Evolutionary conservation across 768 basidiomycete genomes (phyloP).

Genomic region (Pisolithus tinctorius): DNA sequence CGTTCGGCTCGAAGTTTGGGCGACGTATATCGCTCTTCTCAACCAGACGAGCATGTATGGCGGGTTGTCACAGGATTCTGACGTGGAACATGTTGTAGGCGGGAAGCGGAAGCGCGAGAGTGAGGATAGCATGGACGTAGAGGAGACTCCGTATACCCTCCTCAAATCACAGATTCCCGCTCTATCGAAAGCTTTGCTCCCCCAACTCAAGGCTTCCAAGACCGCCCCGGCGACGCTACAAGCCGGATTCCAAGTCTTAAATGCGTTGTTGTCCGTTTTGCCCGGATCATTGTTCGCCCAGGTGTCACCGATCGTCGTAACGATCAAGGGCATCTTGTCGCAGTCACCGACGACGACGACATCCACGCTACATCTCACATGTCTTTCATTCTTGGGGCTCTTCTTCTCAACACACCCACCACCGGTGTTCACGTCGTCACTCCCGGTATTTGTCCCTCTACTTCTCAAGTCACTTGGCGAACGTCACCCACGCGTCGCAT

Average conservation of each 20-base stretch:
- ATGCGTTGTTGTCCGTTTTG: constrained; percentile 69
- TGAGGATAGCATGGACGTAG: constrained; percentile 66
- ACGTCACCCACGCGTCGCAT: constrained; percentile 81
- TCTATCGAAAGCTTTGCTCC: constrained; percentile 74
- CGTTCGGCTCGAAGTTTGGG: constrained; percentile 88
- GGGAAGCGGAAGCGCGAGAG: constrained; percentile 76
- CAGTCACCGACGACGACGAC: constrained; percentile 69
- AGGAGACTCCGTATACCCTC: constrained; percentile 65
- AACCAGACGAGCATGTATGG: constrained; percentile 82
- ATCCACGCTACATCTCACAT: constrained; percentile 75
- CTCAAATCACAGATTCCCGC: constrained; percentile 71
- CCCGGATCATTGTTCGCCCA: constrained; percentile 77
- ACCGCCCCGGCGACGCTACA: constrained; percentile 73
- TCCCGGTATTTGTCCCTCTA: constrained; percentile 65
- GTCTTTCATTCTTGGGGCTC: constrained; percentile 76
- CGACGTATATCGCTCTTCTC: constrained; percentile 74
- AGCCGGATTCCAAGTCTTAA: constrained; percentile 77
- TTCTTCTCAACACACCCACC: constrained; percentile 70
- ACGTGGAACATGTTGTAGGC: constrained; percentile 36
- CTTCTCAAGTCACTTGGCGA: constrained; percentile 72
- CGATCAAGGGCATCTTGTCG: constrained; percentile 56
- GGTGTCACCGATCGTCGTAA: constrained; percentile 54
- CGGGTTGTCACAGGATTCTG: constrained; percentile 48
- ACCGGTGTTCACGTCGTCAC: constrained; percentile 47
- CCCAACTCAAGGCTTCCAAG: constrained; percentile 80